Base-by-base conservation (phyloP, 2,329 filamentous ascomycete genomes). In the Venturia nashicola region DNA sequence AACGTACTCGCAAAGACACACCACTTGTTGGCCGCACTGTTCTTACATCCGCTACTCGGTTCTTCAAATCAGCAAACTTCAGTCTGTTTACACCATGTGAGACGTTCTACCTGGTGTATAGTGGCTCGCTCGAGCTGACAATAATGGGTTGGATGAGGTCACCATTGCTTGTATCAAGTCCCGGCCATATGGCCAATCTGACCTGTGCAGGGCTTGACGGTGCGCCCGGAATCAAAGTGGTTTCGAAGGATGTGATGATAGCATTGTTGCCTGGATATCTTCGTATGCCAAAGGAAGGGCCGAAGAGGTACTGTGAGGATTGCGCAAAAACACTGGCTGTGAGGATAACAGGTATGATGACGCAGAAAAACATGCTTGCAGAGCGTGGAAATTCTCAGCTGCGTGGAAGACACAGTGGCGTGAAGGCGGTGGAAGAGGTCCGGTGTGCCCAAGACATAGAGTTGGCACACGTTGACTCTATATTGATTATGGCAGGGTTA, bases 131-230 rank as follows among this genome's bases (percentile, higher is more conserved):
- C 34, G 44, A 55, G 20, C 18, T 39, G 12, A 64, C 62, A 48
- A 64, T 60, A 14, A 64, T 64, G 11, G 62, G 62, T 51, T 64
- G 62, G 20, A 64, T 61, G 18, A 64, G 42, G 18, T 60, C 57
- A 4, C 62, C 62, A 16, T 48, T 61, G 11, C 27, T 40, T 14
- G 40, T 61, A 20, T 64, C 55, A 23, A 64, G 32, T 14, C 62
- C 62, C 20, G 62, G 62, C 62, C 62, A 64, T 9, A 64, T 34
- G 20, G 62, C 62, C 51, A 64, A n/a, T 11, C 51, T n/a, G 16
- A 27, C 14, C 39, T 59, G 32, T 16, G 62, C 34, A 18, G 62
- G 62, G 5, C 14, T 61, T 12, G 62, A 7, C 32, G 62, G 62
- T n/a, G 51, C 23, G 16, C 55, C 55, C 9, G 62, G 51, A 20